These are phyloP conservation scores for Sugiyamaella floridensis DNA, from an alignment of 805 yeast genomes.

Conservation along the genomic window DNA sequence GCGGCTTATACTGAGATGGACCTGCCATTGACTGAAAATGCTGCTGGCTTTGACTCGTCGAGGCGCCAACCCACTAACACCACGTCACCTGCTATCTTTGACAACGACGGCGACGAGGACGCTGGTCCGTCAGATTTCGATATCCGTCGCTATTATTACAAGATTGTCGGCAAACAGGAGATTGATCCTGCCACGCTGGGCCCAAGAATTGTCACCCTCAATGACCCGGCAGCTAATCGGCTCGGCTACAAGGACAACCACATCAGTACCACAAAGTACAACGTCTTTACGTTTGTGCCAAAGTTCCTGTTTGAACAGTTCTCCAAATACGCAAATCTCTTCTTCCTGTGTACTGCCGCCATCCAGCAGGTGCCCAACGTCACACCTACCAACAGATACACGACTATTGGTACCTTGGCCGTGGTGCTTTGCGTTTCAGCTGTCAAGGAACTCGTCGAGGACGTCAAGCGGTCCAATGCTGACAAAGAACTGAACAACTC, in stretches of 20 bases:
- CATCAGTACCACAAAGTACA: conserved; percentile 92
- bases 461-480: conserved; percentile 76
- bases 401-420: conserved; percentile 85
- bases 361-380: conserved; percentile 97
- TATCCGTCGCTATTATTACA: conserved; percentile 28
- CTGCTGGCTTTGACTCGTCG: conserved; percentile 1
- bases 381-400: conserved; percentile 90
- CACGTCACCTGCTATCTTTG: conserved; percentile 3
- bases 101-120: conserved; percentile 11
- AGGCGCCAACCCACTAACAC: background rate
- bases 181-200: conserved; percentile 32
- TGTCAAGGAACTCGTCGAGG: conserved; percentile 84
- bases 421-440: conserved; percentile 89
- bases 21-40: conserved; percentile 24
- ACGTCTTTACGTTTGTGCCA: conserved; percentile 85
- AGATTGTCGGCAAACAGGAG: conserved; percentile 23
- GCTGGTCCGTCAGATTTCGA: conserved; percentile 28
- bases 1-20: conserved; percentile 27
- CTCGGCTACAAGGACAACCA: conserved; percentile 70
- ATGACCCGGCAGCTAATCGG: conserved; percentile 51
- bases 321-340: conserved; percentile 92
- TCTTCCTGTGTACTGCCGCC: conserved; percentile 82
- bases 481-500: conserved; percentile 87
- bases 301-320: conserved; percentile 95
- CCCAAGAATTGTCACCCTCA: conserved; percentile 62